These are phyloP conservation scores for Heritiera fomes DNA, from an alignment of 345 rosid species.

Conservation along the genomic window DNA sequence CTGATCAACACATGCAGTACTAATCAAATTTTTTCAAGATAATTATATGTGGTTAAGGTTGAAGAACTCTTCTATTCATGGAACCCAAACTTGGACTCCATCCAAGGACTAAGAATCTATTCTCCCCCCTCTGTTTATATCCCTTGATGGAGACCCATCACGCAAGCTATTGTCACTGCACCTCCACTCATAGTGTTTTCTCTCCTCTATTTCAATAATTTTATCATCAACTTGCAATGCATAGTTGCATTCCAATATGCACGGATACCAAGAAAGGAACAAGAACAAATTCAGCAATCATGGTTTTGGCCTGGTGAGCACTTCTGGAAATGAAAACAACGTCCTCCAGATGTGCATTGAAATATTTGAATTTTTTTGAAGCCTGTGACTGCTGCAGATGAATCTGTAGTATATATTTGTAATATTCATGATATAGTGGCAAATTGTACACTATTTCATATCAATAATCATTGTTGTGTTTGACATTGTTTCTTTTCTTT, in stretches of 20 bases:
- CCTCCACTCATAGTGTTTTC: conserved; percentile 12
- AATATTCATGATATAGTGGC: no score
- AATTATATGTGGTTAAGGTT: neutral
- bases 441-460: neutral
- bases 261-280: neutral
- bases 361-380: neutral
- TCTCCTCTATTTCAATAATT: neutral
- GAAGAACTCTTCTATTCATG: neutral
- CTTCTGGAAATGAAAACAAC: neutral
- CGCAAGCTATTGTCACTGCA: neutral
- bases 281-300: neutral
- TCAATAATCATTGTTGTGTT: neutral
- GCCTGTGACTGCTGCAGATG: no score
- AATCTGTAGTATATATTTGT: no score
- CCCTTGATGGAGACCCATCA: conserved; percentile 20
- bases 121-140: neutral
- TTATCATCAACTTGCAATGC: conserved; percentile 9
- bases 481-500: neutral
- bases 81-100: conserved; percentile 9
- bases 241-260: neutral
- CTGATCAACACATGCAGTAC: neutral
- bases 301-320: neutral
- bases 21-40: no score
- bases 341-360: neutral
- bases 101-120: conserved; percentile 5